Base-by-base conservation (phyloP, 2,329 filamentous ascomycete species). In the Fusarium secorum region DNA sequence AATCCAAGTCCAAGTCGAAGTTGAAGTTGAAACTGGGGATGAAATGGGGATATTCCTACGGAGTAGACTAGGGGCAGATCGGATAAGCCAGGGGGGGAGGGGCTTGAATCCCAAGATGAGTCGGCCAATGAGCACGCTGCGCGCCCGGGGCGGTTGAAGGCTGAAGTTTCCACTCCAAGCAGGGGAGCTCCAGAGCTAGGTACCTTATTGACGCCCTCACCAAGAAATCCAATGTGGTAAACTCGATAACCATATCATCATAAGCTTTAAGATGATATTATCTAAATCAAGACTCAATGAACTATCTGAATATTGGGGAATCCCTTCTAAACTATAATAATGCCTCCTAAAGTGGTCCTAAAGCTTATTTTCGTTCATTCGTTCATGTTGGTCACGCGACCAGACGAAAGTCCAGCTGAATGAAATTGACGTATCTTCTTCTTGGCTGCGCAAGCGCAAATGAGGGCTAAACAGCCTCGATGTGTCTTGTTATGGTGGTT, bases 181-280 rank as follows among this genome's bases (percentile, higher is more conserved):
- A 70, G 66, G 66, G 66, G 62, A 54, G 62, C 36, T 60, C 42
- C 4, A 55, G 46, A 63, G 62, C 53, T 39, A 39, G n/a, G n/a
- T n/a, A n/a, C n/a, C 1, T 5, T 63, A 59, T 58, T 32, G 30
- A 59, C 28, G 35, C 24, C 53, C 52, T 60, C 17, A 20, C 8
- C 22, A 24, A 33, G 22, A 7, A 33, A 44, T 13, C 41, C 17
- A 9, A 42, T 7, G 7, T 7, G 7, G 5, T 22, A 42, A 39
- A 22, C 14, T n/a, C 22, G 14, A 41, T 11, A 22, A 22, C 14
- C 14, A 41, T 41, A 22, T 48, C 10, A 17, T 17, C 45, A 22
- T 46, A 22, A 10, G 7, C 20, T 32, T 46, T 32, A 33, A 11
- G 30, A 32, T 33, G 0, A 18, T 24, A 22, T 22, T 22, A 32